These are phyloP conservation scores for Stromatinia cepivora DNA, from an alignment of 2,329 filamentous ascomycete genomes.

Conservation along the genomic window DNA sequence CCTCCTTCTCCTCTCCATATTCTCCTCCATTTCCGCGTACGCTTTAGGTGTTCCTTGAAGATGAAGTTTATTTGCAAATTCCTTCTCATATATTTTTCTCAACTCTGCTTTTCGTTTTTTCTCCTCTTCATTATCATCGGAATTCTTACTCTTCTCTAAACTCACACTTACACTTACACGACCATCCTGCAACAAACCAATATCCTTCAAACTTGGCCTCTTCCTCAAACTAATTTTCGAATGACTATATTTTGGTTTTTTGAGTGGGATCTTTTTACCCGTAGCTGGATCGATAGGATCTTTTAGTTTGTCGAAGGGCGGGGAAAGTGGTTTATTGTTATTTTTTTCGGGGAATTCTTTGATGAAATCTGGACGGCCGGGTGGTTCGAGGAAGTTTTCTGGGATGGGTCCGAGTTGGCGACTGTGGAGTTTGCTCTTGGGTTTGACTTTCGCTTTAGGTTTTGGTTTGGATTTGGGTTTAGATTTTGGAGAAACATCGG, in stretches of 20 bases:
- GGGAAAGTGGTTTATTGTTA: background rate
- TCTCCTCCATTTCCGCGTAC: background rate
- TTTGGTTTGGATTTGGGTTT: no score
- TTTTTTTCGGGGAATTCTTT: background rate
- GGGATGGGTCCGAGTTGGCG: slow-evolving; percentile 1
- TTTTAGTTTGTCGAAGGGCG: background rate
- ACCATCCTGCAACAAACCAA: background rate
- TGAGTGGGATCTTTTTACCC: background rate
- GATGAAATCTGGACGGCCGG: slow-evolving; percentile 12
- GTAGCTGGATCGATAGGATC: background rate
- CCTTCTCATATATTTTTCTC: background rate
- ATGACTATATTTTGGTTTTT: slow-evolving; percentile 1
- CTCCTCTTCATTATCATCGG: background rate
- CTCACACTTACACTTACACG: background rate
- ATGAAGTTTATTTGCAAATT: background rate
- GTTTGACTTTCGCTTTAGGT: background rate
- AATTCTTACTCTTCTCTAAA: background rate
- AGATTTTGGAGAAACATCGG: background rate
- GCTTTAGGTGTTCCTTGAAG: background rate
- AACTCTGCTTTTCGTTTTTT: background rate
- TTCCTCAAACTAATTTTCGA: slow-evolving; percentile 4
- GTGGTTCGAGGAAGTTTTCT: slow-evolving; percentile 8
- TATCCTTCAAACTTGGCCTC: background rate
- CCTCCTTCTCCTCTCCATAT: background rate
- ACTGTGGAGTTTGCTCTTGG: background rate